These are phyloP conservation scores for Aspergillus nanangensis DNA, from an alignment of 495 filamentous ascomycete species.

Conservation along the genomic window DNA sequence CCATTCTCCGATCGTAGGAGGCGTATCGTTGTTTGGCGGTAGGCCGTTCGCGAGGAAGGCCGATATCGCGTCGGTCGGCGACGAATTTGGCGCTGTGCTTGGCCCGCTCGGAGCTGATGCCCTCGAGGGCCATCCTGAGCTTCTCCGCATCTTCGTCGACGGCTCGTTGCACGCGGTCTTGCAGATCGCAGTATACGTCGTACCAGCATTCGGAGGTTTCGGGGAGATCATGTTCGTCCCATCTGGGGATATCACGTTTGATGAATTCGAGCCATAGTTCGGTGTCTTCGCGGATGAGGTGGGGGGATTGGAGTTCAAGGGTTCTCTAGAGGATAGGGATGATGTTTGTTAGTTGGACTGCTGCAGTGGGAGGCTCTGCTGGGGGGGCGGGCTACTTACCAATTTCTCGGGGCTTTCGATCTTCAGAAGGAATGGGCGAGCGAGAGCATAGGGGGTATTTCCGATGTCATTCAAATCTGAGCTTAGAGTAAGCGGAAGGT, in stretches of 20 bases:
- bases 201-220: constrained; percentile 56
- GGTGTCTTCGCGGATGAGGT: constrained; percentile 52
- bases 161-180: constrained; percentile 36
- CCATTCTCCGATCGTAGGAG: constrained; percentile 22
- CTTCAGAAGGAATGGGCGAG: constrained; percentile 55
- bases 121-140: constrained; percentile 45
- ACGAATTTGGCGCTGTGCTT: constrained; percentile 44
- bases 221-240: constrained; percentile 53
- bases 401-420: constrained; percentile 65
- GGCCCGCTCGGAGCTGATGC: constrained; percentile 44
- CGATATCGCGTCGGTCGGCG: constrained; percentile 20
- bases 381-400: constrained; percentile 27
- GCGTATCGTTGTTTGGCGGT: constrained; percentile 22
- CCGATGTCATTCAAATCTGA: constrained; percentile 59
- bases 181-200: constrained; percentile 55
- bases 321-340: constrained; percentile 30
- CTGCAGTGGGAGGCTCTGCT: background rate
- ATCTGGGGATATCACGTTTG: constrained; percentile 60
- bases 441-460: constrained; percentile 56
- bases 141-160: constrained; percentile 44
- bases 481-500: background rate
- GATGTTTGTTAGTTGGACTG: constrained; percentile 5
- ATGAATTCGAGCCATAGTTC: constrained; percentile 70
- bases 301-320: constrained; percentile 63
- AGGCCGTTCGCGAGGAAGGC: constrained; percentile 22